Evolutionary conservation across 441 rosid species (phyloP).

Genomic region (Corymbia citriodora): DNA sequence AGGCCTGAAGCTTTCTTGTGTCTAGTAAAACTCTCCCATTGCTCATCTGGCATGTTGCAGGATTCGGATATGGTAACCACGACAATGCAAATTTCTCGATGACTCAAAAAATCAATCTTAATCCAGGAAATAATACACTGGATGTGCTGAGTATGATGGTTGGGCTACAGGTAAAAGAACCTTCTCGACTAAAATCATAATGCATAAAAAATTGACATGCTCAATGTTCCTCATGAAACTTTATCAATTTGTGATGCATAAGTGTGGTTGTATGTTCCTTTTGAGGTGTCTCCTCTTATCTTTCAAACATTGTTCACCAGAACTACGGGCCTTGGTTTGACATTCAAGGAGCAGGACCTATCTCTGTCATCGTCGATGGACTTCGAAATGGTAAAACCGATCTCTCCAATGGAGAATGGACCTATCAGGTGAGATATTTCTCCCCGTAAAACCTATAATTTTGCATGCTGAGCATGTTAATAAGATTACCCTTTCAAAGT

Average conservation of each 20-base stretch:
- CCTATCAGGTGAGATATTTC: conserved; percentile 45
- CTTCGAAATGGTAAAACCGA: conserved; percentile 14
- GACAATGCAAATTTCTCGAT: conserved; percentile 37
- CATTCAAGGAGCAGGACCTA: conserved; percentile 49
- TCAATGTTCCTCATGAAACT: background rate
- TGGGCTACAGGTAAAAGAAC: conserved; percentile 6
- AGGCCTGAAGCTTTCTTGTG: background rate
- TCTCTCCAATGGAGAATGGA: conserved; percentile 44
- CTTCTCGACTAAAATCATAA: background rate
- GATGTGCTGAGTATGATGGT: conserved; percentile 11
- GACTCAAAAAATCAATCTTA: conserved; percentile 23
- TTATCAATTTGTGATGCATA: background rate
- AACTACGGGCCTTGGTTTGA: conserved; percentile 70
- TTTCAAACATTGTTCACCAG: conserved; percentile 16
- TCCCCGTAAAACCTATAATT: background rate
- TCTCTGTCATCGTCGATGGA: conserved; percentile 25
- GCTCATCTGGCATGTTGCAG: conserved; percentile 19
- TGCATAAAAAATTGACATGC: background rate
- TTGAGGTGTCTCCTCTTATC: background rate
- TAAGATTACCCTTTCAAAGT: background rate
- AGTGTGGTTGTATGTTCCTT: background rate
- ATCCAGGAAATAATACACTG: conserved; percentile 11
- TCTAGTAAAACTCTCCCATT: background rate
- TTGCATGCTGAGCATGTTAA: background rate
- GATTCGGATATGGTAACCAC: conserved; percentile 53